Conservation (phyloP, 495 filamentous ascomycete genomes). For the Copromyces sp. region DNA sequence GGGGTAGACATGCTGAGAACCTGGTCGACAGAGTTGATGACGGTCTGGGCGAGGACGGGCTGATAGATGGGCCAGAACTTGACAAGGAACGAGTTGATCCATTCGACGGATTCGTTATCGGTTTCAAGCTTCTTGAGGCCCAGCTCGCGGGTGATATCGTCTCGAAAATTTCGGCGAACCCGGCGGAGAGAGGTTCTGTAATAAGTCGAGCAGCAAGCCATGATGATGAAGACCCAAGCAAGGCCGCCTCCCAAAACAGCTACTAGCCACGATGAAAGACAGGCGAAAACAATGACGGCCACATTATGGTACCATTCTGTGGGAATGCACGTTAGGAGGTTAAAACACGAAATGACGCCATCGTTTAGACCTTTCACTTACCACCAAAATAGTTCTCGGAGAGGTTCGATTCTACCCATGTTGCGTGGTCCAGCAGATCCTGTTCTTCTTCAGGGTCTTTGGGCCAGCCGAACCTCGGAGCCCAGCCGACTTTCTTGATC, state of each 20-base stretch:
- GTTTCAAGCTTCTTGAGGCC: constrained; percentile 80
- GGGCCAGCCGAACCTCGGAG: constrained; percentile 65
- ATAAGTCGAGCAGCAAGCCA: constrained; percentile 87
- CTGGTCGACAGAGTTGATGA: constrained; percentile 90
- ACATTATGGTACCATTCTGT: constrained; percentile 98
- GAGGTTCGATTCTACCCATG: constrained; percentile 72
- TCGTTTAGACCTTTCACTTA: constrained; percentile 26
- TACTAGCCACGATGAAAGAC: constrained; percentile 79
- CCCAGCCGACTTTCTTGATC: constrained; percentile 73
- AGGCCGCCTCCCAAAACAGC: constrained; percentile 84
- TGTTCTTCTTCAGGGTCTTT: constrained; percentile 43
- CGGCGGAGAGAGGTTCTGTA: constrained; percentile 92
- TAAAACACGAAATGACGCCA: background rate
- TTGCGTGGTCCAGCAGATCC: constrained; percentile 76
- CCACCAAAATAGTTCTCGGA: constrained; percentile 89
- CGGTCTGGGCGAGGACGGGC: constrained; percentile 80
- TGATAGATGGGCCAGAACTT: constrained; percentile 99
- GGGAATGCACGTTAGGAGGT: constrained; percentile 1
- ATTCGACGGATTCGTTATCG: constrained; percentile 88
- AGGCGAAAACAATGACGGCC: constrained; percentile 84
- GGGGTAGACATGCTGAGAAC: constrained; percentile 86
- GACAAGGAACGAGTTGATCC: constrained; percentile 97
- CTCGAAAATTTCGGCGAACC: constrained; percentile 89
- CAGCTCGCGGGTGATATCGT: constrained; percentile 91
- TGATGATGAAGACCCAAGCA: constrained; percentile 84